Evolutionary conservation across 2,329 filamentous ascomycete species (phyloP).

Genomic region (Ascochyta fabae): DNA sequence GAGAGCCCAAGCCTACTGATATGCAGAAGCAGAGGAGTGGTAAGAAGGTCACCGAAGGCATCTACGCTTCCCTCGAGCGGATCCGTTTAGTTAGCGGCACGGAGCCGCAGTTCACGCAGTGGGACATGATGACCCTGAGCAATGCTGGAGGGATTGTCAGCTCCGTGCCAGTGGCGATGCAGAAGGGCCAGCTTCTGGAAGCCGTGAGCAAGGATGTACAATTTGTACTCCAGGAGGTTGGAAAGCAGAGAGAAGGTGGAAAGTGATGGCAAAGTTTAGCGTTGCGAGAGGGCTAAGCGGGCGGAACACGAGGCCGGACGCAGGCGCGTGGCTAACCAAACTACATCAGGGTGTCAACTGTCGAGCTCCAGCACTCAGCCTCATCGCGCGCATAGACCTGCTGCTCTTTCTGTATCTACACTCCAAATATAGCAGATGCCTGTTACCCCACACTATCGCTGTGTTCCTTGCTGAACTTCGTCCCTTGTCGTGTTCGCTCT

Average conservation of each 20-base stretch:
- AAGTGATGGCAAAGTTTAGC: not conserved
- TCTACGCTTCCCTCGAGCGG: conserved; percentile 69
- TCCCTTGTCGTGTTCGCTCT: conserved; percentile 16
- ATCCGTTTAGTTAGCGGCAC: conserved; percentile 11
- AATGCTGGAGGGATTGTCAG: conserved; percentile 65
- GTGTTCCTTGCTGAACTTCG: conserved; percentile 13
- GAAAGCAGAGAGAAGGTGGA: conserved; percentile 11
- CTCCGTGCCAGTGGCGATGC: conserved; percentile 68
- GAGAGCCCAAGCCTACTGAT: conserved; percentile 12
- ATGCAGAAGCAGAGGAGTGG: conserved; percentile 47
- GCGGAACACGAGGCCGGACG: conserved; percentile 2
- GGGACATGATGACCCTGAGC: conserved; percentile 79
- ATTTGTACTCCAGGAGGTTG: conserved; percentile 42
- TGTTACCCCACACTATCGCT: conserved; percentile 13
- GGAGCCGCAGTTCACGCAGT: conserved; percentile 55
- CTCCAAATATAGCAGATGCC: conserved; percentile 23
- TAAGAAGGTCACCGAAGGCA: conserved; percentile 61
- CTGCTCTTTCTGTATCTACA: conserved; percentile 27
- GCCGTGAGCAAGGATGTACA: conserved; percentile 50
- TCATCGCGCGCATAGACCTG: conserved; percentile 24
- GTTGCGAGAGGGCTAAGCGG: not conserved
- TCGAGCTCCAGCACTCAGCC: conserved; percentile 39
- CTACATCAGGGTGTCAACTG: conserved; percentile 15
- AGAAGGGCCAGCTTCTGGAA: conserved; percentile 54
- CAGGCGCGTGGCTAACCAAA: conserved; percentile 13